A percentile compares a stretch with the other conserved stretches of the same genome.
Conservation (phyloP, 768 basidiomycete species). For the Fomitopsis serialis region DNA sequence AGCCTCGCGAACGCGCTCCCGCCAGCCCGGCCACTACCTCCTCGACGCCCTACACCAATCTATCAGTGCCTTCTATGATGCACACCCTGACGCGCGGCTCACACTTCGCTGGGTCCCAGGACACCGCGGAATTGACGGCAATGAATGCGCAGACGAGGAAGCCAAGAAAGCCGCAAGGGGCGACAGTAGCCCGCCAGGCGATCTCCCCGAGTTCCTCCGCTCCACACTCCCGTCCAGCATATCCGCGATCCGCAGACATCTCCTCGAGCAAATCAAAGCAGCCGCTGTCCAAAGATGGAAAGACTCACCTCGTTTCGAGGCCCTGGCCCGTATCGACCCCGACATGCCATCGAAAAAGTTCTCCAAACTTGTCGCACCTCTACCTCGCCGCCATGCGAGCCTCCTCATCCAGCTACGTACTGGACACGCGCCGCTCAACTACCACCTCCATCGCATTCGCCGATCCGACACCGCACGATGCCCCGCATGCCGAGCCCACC, state of each 20-base stretch:
- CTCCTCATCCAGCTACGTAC: slow-evolving; percentile 27
- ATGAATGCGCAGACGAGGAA: slow-evolving; percentile 4
- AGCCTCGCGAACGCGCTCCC: background rate
- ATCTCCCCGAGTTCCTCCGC: slow-evolving; percentile 3
- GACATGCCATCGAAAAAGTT: slow-evolving; percentile 4
- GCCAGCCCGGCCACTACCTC: slow-evolving; percentile 2
- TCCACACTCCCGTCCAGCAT: slow-evolving; percentile 8
- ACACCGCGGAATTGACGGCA: slow-evolving; percentile 7
- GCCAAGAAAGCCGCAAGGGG: slow-evolving; percentile 9
- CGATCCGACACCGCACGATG: slow-evolving; percentile 5
- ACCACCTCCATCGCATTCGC: slow-evolving; percentile 17
- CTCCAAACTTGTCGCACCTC: background rate
- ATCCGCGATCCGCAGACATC: background rate
- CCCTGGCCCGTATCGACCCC: background rate
- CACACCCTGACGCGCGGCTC: background rate
- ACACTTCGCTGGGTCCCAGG: slow-evolving; percentile 11
- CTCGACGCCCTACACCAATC: slow-evolving; percentile 2
- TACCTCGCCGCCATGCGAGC: slow-evolving; percentile 1
- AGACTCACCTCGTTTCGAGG: too few relatives aligned
- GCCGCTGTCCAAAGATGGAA: slow-evolving; percentile 1
- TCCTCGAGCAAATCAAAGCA: background rate
- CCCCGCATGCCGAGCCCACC: slow-evolving; percentile 3
- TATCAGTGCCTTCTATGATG: background rate
- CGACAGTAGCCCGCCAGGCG: background rate
- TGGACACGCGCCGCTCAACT: slow-evolving; percentile 26